These are phyloP conservation scores for Ustilago shanxiensis DNA, from an alignment of 1,284 basidiomycete genomes.

Conservation along the genomic window DNA sequence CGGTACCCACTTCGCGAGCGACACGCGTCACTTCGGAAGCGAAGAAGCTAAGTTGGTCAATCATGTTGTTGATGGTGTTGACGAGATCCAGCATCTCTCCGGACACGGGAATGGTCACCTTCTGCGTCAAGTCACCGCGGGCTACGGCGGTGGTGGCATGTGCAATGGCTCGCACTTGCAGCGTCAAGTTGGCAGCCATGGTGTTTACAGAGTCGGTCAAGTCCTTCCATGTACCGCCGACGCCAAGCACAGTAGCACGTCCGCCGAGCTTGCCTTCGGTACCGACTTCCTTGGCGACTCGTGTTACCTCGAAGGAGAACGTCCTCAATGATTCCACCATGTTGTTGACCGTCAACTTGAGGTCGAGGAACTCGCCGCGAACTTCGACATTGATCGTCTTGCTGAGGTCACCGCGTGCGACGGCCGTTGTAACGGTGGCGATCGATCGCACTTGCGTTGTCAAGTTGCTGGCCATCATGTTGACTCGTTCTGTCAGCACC, in stretches of 20 bases:
- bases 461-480: slow-evolving; percentile 76
- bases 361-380: slow-evolving; percentile 68
- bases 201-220: slow-evolving; percentile 82
- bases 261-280: slow-evolving; percentile 70
- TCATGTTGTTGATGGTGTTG: slow-evolving; percentile 76
- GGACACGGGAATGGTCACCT: slow-evolving; percentile 89
- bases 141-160: slow-evolving; percentile 96
- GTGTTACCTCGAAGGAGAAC: slow-evolving; percentile 70
- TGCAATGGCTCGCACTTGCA: slow-evolving; percentile 95
- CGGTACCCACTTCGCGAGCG: slow-evolving; percentile 92
- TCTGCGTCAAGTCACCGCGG: slow-evolving; percentile 90
- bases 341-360: slow-evolving; percentile 70
- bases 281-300: slow-evolving; percentile 70
- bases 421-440: slow-evolving; percentile 67
- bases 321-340: slow-evolving; percentile 70
- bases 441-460: slow-evolving; percentile 85
- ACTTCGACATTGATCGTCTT: slow-evolving; percentile 70
- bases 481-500: slow-evolving; percentile 70
- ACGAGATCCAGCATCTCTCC: slow-evolving; percentile 94
- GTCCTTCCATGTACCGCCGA: slow-evolving; percentile 74
- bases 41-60: slow-evolving; percentile 81
- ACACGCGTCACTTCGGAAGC: slow-evolving; percentile 95
- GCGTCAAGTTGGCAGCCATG: slow-evolving; percentile 80
- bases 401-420: slow-evolving; percentile 68
- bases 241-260: slow-evolving; percentile 69